These are phyloP conservation scores for Echium plantagineum DNA, from an alignment of 257 asterid genomes.

Conservation along the genomic window DNA sequence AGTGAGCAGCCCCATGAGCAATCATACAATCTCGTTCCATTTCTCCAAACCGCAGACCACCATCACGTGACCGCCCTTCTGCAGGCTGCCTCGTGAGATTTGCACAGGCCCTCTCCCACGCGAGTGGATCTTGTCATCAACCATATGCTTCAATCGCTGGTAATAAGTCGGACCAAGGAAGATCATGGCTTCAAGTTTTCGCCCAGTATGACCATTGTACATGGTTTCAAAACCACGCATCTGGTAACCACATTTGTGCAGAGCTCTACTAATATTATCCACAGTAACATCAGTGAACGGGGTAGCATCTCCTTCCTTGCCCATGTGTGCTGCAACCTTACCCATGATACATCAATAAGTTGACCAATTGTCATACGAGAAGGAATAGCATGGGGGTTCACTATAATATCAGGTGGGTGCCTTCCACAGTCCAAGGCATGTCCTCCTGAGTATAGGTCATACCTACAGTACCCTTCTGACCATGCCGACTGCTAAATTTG, in stretches of 20 bases:
- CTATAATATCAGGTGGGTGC: slow-evolving; percentile 21
- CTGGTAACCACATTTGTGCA: slow-evolving; percentile 17
- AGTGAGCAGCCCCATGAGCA: slow-evolving; percentile 25
- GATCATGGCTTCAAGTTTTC: slow-evolving; percentile 1
- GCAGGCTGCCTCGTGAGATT: slow-evolving; percentile 25
- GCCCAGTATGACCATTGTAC: slow-evolving; percentile 17
- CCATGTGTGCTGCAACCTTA: slow-evolving; percentile 25
- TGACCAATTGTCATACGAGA: slow-evolving; percentile 29
- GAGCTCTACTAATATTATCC: slow-evolving; percentile 16
- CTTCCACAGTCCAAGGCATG: slow-evolving; percentile 24
- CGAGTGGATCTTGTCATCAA: slow-evolving; percentile 26
- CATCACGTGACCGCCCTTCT: slow-evolving; percentile 24
- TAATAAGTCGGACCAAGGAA: slow-evolving; percentile 21
- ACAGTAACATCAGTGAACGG: slow-evolving; percentile 26
- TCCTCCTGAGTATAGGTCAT: slow-evolving; percentile 23
- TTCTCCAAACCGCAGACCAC: slow-evolving; percentile 25
- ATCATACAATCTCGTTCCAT: slow-evolving; percentile 25
- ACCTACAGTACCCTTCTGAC: slow-evolving; percentile 22
- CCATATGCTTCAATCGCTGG: slow-evolving; percentile 26
- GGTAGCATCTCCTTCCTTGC: slow-evolving; percentile 24
- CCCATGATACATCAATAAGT: slow-evolving; percentile 23
- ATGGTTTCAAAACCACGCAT: slow-evolving; percentile 17
- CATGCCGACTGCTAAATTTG: slow-evolving; percentile 24
- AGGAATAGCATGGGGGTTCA: slow-evolving; percentile 27
- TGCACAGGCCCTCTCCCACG: slow-evolving; percentile 25